These are phyloP conservation scores for Sporormia fimetaria DNA, from an alignment of 495 filamentous ascomycete genomes.

Conservation along the genomic window DNA sequence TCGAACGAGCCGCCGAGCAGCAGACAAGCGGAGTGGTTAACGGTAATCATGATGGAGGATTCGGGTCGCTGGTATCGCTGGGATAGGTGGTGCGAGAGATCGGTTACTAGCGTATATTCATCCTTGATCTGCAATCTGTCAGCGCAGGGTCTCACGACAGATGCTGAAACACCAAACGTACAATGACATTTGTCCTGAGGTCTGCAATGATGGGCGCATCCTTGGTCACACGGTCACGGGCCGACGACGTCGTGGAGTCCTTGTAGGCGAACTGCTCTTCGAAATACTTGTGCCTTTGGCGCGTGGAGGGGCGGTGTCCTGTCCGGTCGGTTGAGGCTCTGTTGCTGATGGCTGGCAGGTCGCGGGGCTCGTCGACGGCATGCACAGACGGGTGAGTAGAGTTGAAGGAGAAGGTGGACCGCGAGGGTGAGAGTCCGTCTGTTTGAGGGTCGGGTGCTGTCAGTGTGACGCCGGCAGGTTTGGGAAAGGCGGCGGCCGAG, in stretches of 20 bases:
- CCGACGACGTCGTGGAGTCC: conserved; percentile 36
- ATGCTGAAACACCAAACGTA: conserved; percentile 34
- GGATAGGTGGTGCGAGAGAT: conserved; percentile 57
- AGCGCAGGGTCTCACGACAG: conserved; percentile 7
- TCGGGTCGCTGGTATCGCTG: conserved; percentile 61
- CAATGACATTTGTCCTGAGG: conserved; percentile 72
- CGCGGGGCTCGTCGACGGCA: conserved; percentile 7
- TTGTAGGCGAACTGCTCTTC: conserved; percentile 48
- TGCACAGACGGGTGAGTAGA: conserved; percentile 14
- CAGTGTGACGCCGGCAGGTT: conserved; percentile 17
- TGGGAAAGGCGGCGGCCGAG: conserved; percentile 20
- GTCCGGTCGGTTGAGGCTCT: conserved; percentile 6
- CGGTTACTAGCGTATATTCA: conserved; percentile 57
- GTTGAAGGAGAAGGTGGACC: conserved; percentile 22
- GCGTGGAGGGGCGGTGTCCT: conserved; percentile 6
- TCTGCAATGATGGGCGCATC: conserved; percentile 69
- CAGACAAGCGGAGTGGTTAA: conserved; percentile 66
- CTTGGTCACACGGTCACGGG: conserved; percentile 47
- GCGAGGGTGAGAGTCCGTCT: conserved; percentile 21
- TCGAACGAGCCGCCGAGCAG: conserved; percentile 61
- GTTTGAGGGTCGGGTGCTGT: conserved; percentile 15
- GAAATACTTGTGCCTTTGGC: conserved; percentile 41
- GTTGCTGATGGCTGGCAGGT: conserved; percentile 2
- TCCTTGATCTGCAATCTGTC: conserved; percentile 43
- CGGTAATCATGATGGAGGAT: conserved; percentile 55